phyloP scores from a whole-genome alignment of 768 basidiomycete species.

The Tephrocybe sp. region DNA sequence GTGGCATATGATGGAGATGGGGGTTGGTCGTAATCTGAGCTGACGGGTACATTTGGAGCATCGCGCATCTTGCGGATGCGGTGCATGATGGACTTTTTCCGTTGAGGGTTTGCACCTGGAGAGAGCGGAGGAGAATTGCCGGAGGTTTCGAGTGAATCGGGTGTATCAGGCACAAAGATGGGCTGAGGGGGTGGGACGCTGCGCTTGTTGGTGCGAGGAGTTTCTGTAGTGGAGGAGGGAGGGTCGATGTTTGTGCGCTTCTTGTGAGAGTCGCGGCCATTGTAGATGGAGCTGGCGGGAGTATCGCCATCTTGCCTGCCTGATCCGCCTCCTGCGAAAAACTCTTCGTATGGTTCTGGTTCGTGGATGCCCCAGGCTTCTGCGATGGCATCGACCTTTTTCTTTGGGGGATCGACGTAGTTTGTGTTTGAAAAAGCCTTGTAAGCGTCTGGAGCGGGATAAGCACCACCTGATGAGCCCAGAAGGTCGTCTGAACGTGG shows the following conservation, averaged over 20 bases:
- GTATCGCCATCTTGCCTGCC: slow-evolving; percentile 49
- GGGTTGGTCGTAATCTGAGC: slow-evolving; percentile 39
- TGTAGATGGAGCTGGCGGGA: slow-evolving; percentile 66
- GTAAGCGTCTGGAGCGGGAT: slow-evolving; percentile 49
- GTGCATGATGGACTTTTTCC: slow-evolving; percentile 82
- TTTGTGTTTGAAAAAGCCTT: slow-evolving; percentile 43
- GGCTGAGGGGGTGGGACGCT: slow-evolving; percentile 78
- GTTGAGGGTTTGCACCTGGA: slow-evolving; percentile 55
- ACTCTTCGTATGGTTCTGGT: slow-evolving; percentile 89
- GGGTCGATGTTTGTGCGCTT: slow-evolving; percentile 46
- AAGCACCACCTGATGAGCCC: slow-evolving; percentile 41
- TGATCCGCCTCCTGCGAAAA: slow-evolving; percentile 76
- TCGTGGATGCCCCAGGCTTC: slow-evolving; percentile 94
- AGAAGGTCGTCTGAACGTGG: slow-evolving; percentile 37
- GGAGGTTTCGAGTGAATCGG: slow-evolving; percentile 34
- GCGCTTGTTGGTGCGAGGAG: slow-evolving; percentile 37
- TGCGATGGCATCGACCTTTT: slow-evolving; percentile 84
- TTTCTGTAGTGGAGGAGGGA: slow-evolving; percentile 16
- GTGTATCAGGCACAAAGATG: slow-evolving; percentile 64
- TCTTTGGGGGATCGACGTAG: slow-evolving; percentile 67
- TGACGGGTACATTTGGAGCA: slow-evolving; percentile 77
- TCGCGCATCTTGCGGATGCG: slow-evolving; percentile 89
- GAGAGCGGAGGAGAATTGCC: slow-evolving; percentile 41
- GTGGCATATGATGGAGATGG: slow-evolving; percentile 38
- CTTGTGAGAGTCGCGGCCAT: slow-evolving; percentile 52